These are phyloP conservation scores for Podosphaera aphanis DNA, from an alignment of 2,329 filamentous ascomycete genomes.

Conservation along the genomic window DNA sequence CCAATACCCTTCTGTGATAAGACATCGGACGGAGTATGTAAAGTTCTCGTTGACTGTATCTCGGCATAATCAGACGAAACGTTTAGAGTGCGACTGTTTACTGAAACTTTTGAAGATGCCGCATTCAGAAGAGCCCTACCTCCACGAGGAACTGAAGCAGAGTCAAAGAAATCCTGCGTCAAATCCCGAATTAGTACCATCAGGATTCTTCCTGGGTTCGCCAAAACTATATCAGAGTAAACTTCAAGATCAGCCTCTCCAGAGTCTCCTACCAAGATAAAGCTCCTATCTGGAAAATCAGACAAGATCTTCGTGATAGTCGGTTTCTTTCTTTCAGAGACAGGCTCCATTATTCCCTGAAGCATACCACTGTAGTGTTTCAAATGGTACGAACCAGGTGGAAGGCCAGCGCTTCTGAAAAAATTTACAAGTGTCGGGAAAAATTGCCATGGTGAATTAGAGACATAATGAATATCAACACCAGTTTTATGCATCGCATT, in stretches of 20 bases:
- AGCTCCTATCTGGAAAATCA: conserved; percentile 76
- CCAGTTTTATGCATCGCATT: conserved; percentile 50
- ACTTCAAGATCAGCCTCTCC: conserved; percentile 94
- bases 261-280: conserved; percentile 82
- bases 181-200: conserved; percentile 88
- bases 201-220: conserved; percentile 60
- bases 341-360: conserved; percentile 92
- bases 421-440: conserved; percentile 74
- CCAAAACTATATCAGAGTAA: conserved; percentile 75
- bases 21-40: conserved; percentile 6
- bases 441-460: conserved; percentile 97
- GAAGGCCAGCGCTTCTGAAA: conserved; percentile 59
- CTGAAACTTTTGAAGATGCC: neutral
- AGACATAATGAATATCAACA: conserved; percentile 85
- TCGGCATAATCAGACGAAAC: neutral
- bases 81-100: neutral
- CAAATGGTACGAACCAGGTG: conserved; percentile 73
- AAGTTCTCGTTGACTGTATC: neutral
- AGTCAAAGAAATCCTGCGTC: conserved; percentile 53
- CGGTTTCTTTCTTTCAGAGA: conserved; percentile 79
- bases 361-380: conserved; percentile 96
- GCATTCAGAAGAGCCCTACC: neutral
- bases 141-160: conserved; percentile 11
- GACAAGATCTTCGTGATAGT: conserved; percentile 64
- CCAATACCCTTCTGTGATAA: conserved; percentile 15